Percentiles rank a stretch among this genome's conserved stretches.
Evolutionary conservation across 2,329 filamentous ascomycete genomes (phyloP).

Genomic region (Shiraia bambusicola): DNA sequence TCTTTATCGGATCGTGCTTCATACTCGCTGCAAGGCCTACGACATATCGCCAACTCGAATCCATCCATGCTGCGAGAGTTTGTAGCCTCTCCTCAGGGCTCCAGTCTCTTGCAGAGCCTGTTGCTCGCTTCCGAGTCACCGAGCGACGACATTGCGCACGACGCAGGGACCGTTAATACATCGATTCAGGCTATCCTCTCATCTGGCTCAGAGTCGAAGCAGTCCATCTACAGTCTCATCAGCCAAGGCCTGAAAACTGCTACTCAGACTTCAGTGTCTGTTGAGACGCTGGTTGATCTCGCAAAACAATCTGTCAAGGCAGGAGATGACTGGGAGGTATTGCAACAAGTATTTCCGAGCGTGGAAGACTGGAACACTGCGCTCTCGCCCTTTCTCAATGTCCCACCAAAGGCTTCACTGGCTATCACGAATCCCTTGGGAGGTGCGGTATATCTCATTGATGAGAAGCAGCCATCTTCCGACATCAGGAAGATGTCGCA

Average conservation of each 20-base stretch:
- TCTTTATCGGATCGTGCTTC: constrained; percentile 38
- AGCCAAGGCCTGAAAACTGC: constrained; percentile 54
- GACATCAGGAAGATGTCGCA: constrained; percentile 47
- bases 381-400: constrained; percentile 58
- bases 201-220: constrained; percentile 44
- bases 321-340: constrained; percentile 26
- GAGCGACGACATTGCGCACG: constrained; percentile 53
- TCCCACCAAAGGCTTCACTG: constrained; percentile 61
- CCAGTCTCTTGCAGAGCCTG: constrained; percentile 54
- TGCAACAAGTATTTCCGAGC: constrained; percentile 62
- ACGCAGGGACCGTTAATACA: constrained; percentile 43
- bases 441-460: constrained; percentile 68
- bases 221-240: constrained; percentile 55
- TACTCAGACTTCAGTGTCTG: constrained; percentile 46
- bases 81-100: constrained; percentile 48
- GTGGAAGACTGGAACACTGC: constrained; percentile 65
- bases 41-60: constrained; percentile 46
- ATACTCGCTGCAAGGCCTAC: constrained; percentile 48
- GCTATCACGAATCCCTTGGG: constrained; percentile 73
- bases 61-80: constrained; percentile 48
- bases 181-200: constrained; percentile 40
- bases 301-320: constrained; percentile 51
- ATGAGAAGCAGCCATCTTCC: constrained; percentile 20
- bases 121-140: constrained; percentile 57
- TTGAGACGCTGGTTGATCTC: constrained; percentile 59